These are phyloP conservation scores for Chaetomiaceae sp. DNA, from an alignment of 2,329 filamentous ascomycete species.

Conservation along the genomic window DNA sequence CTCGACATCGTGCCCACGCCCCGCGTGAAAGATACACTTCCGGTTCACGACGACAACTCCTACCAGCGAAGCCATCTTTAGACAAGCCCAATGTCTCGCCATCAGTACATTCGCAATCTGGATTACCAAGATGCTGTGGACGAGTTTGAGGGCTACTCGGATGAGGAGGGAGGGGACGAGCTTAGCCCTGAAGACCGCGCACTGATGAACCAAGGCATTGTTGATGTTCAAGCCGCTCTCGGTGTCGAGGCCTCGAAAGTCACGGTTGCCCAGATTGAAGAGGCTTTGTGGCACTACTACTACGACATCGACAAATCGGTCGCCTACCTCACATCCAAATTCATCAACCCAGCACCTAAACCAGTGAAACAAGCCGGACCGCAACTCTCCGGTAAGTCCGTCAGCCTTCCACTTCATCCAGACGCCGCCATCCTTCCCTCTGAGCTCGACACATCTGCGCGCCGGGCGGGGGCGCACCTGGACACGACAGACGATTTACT, in stretches of 20 bases:
- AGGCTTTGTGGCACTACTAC: conserved; percentile 92
- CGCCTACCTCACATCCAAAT: conserved; percentile 66
- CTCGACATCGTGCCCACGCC: too few relatives aligned
- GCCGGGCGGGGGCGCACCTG: conserved; percentile 14
- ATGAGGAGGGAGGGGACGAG: conserved; percentile 38
- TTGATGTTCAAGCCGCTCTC: conserved; percentile 60
- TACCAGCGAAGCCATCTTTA: too few relatives aligned
- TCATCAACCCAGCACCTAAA: conserved; percentile 40
- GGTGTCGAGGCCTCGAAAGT: conserved; percentile 53
- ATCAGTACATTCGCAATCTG: conserved; percentile 41
- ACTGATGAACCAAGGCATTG: conserved; percentile 58
- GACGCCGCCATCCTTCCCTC: not conserved
- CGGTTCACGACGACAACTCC: too few relatives aligned
- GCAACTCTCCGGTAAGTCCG: conserved; percentile 22
- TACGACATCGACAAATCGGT: conserved; percentile 86
- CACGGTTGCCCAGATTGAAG: conserved; percentile 65
- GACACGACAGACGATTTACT: conserved; percentile 10
- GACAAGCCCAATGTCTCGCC: conserved; percentile 47
- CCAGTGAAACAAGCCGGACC: conserved; percentile 20
- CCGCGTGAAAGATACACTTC: too few relatives aligned
- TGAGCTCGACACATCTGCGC: conserved; percentile 9
- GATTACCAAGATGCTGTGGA: conserved; percentile 47
- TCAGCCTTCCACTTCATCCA: conserved; percentile 8
- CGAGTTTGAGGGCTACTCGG: conserved; percentile 40
- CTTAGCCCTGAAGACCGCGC: conserved; percentile 42